Conservation (phyloP, 441 rosid genomes). For the Corymbia calophylla region DNA sequence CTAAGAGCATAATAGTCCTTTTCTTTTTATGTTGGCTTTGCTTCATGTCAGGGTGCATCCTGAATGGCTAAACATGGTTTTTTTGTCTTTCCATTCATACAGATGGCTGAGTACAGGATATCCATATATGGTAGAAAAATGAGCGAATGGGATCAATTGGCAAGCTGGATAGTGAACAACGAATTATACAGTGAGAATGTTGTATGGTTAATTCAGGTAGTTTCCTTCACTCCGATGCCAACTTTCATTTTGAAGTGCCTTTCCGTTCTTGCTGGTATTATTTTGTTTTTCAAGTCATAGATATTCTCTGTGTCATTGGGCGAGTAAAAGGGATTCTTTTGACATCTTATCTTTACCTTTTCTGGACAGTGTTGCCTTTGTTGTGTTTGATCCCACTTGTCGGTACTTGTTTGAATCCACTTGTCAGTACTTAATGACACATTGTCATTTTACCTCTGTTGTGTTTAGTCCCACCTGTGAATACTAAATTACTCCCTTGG, state of each 20-base stretch:
- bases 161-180: conserved; percentile 99
- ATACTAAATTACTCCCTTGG: not conserved
- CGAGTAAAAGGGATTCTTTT: not conserved
- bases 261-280: not conserved
- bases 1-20: not conserved
- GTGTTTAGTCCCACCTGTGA: not conserved
- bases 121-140: conserved; percentile 98
- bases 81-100: conserved; percentile 9
- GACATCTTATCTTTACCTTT: not conserved
- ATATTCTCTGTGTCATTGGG: not conserved
- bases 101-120: conserved; percentile 99
- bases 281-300: not conserved
- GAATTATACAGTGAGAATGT: conserved; percentile 94
- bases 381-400: not conserved
- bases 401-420: not conserved
- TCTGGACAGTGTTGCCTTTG: not conserved
- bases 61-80: not conserved
- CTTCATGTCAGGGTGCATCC: not conserved
- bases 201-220: conserved; percentile 99
- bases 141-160: conserved; percentile 99
- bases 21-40: not conserved
- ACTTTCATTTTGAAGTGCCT: not conserved
- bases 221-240: not conserved
- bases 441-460: not conserved
- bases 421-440: not conserved